A percentile compares a stretch with the other conserved stretches of the same genome.
Evolutionary conservation across 2,329 filamentous ascomycete species (phyloP).

Genomic region (Atkinsonella texensis): DNA sequence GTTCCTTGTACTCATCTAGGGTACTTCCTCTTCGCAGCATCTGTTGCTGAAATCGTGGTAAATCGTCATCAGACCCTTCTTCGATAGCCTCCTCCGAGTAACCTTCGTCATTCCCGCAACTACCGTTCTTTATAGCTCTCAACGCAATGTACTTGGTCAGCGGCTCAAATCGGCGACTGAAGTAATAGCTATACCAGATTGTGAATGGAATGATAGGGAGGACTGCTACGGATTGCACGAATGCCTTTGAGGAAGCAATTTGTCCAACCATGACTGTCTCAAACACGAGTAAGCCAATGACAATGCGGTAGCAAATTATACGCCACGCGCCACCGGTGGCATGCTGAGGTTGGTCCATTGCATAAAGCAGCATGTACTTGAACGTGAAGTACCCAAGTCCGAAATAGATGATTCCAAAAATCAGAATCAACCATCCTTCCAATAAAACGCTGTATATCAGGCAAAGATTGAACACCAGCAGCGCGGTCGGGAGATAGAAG

Average conservation of each 20-base stretch:
- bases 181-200: conserved; percentile 82
- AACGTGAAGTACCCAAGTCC: conserved; percentile 76
- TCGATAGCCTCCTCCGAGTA: conserved; percentile 23
- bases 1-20: conserved; percentile 60
- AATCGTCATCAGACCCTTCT: conserved; percentile 30
- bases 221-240: conserved; percentile 60
- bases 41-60: conserved; percentile 26
- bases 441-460: conserved; percentile 85
- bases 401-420: conserved; percentile 77
- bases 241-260: conserved; percentile 62
- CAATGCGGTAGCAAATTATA: conserved; percentile 87
- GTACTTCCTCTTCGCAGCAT: conserved; percentile 46
- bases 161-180: conserved; percentile 69
- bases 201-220: conserved; percentile 68
- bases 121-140: conserved; percentile 58
- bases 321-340: conserved; percentile 90
- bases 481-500: conserved; percentile 84
- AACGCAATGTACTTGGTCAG: conserved; percentile 88
- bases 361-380: conserved; percentile 95
- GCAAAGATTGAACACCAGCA: conserved; percentile 90
- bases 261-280: conserved; percentile 85
- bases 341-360: conserved; percentile 94
- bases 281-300: conserved; percentile 78
- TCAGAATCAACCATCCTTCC: conserved; percentile 66
- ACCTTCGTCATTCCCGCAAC: conserved; percentile 31